phyloP scores from a whole-genome alignment of 495 filamentous ascomycete genomes.

The Pseudomonodictys pantanalensis region DNA sequence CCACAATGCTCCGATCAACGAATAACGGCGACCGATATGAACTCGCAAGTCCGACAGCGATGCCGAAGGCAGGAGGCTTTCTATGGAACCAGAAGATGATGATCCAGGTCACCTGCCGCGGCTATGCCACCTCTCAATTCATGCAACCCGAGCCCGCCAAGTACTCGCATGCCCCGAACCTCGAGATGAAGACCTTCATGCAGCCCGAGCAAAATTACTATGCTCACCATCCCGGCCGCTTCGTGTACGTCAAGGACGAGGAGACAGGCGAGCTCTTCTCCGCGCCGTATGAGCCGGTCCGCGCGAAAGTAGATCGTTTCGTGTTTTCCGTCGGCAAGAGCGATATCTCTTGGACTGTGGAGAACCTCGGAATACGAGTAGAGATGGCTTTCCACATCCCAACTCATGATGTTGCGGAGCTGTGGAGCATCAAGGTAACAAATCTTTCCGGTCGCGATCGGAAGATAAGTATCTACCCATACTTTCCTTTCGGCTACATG shows the following conservation, averaged over 20 bases:
- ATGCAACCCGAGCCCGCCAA: slow-evolving; percentile 60
- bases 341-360: slow-evolving; percentile 53
- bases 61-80: slow-evolving; percentile 56
- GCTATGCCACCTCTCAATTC: slow-evolving; percentile 57
- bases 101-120: slow-evolving; percentile 57
- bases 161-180: slow-evolving; percentile 54
- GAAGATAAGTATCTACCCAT: slow-evolving; percentile 53
- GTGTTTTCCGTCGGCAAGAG: slow-evolving; percentile 56
- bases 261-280: slow-evolving; percentile 54
- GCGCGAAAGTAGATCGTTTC: slow-evolving; percentile 48
- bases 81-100: slow-evolving; percentile 63
- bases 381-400: slow-evolving; percentile 54
- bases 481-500: slow-evolving; percentile 58
- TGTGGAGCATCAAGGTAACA: slow-evolving; percentile 55
- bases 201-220: slow-evolving; percentile 60
- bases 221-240: slow-evolving; percentile 56
- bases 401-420: slow-evolving; percentile 53
- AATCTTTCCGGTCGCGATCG: slow-evolving; percentile 48
- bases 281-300: slow-evolving; percentile 56
- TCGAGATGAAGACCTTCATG: slow-evolving; percentile 60
- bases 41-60: slow-evolving; percentile 52
- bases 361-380: slow-evolving; percentile 50
- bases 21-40: slow-evolving; percentile 55
- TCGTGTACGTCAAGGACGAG: slow-evolving; percentile 59
- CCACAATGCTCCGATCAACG: slow-evolving; percentile 43